These are phyloP conservation scores for Jamesozyma hellenica DNA, from an alignment of 805 yeast species.

Conservation along the genomic window DNA sequence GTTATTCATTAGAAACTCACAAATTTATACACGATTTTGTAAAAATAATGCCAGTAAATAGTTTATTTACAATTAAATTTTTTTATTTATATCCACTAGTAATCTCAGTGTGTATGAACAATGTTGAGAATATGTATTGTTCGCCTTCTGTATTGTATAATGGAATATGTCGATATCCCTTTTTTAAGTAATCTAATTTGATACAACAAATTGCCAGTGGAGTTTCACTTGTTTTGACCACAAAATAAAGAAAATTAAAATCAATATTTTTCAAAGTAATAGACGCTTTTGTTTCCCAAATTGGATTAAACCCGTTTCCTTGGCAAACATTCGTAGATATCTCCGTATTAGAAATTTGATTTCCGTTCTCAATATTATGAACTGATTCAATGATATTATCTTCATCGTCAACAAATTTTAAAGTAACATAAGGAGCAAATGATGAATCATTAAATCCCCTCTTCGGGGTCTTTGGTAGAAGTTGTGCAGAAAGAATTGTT, in stretches of 20 bases:
- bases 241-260: constrained; percentile 48
- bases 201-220: constrained; percentile 51
- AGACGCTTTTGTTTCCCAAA: constrained; percentile 56
- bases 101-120: constrained; percentile 33
- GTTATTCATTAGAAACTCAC: no score
- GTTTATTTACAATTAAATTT: no score
- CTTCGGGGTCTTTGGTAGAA: constrained; percentile 61
- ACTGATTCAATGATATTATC: constrained; percentile 11
- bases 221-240: constrained; percentile 36
- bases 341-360: constrained; percentile 7
- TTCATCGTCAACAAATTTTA: constrained; percentile 18
- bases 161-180: constrained; percentile 78
- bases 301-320: constrained; percentile 80
- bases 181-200: constrained; percentile 51
- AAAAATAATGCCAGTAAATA: no score
- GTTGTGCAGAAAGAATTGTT: constrained; percentile 68
- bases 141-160: constrained; percentile 74
- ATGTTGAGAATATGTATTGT: constrained; percentile 50
- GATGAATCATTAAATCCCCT: constrained; percentile 23
- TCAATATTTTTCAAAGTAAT: constrained; percentile 32
- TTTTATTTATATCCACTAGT: background rate
- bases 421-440: constrained; percentile 19
- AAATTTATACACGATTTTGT: no score
- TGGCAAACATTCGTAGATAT: constrained; percentile 29
- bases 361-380: constrained; percentile 14